These are phyloP conservation scores for Puccinellia tenuiflora DNA, from an alignment of 176 grass and related monocot species.

Conservation along the genomic window DNA sequence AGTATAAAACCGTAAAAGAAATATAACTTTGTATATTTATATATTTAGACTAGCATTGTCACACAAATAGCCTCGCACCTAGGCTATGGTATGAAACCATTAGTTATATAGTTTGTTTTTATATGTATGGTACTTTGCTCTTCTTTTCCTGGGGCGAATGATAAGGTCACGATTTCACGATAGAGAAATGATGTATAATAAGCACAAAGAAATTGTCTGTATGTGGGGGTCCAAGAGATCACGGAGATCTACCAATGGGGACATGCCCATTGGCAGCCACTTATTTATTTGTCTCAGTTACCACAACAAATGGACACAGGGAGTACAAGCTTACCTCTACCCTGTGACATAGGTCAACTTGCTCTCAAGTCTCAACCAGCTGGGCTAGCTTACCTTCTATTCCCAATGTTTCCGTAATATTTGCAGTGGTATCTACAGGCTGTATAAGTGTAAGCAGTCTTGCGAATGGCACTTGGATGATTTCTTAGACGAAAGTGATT, in stretches of 20 bases:
- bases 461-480: neutral
- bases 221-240: conserved; percentile 35
- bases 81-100: neutral
- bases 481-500: neutral
- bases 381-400: neutral
- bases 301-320: conserved; percentile 16
- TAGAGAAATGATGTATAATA: conserved; percentile 10
- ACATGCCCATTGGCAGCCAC: conserved; percentile 35
- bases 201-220: conserved; percentile 8
- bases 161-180: conserved; percentile 32
- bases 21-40: neutral
- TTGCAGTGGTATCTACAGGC: neutral
- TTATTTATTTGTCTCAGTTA: conserved; percentile 18
- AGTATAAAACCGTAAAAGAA: neutral
- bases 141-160: neutral
- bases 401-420: neutral
- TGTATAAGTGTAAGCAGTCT: neutral
- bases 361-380: neutral
- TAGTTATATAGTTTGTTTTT: neutral
- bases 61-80: neutral
- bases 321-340: neutral
- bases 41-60: neutral
- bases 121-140: neutral
- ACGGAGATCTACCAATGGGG: conserved; percentile 41
- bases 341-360: neutral